Conservation (phyloP, 305 asterid genomes). For the Fraxinus albicans region DNA sequence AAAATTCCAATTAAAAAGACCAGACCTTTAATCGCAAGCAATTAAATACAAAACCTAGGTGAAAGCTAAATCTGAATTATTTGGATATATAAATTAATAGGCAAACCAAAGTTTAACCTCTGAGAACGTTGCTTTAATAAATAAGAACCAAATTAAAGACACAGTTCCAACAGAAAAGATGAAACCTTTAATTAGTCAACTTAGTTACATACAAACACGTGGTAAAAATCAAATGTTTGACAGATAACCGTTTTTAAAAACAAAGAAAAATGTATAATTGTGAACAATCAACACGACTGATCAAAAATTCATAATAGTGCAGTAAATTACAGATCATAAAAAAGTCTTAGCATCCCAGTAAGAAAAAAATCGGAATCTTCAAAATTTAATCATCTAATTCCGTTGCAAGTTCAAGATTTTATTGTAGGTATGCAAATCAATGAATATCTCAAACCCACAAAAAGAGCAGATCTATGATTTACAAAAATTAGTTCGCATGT, state of each 20-base stretch:
- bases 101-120: neutral
- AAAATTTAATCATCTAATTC: neutral
- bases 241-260: neutral
- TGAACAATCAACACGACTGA: neutral
- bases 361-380: neutral
- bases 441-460: neutral
- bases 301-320: neutral
- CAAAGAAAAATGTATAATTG: neutral
- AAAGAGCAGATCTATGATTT: constrained; percentile 31
- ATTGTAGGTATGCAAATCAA: constrained; percentile 23
- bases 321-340: neutral
- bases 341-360: neutral
- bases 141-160: constrained; percentile 14
- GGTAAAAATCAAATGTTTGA: neutral
- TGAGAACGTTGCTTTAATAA: neutral
- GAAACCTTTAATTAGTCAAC: neutral
- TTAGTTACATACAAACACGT: neutral
- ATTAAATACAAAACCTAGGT: neutral
- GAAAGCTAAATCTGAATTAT: neutral
- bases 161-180: neutral
- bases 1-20: neutral
- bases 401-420: neutral
- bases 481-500: constrained; percentile 9
- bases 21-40: neutral
- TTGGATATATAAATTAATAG: neutral